These are phyloP conservation scores for Gnetum montanum DNA, from an alignment of 75 land plant genomes.

Conservation along the genomic window DNA sequence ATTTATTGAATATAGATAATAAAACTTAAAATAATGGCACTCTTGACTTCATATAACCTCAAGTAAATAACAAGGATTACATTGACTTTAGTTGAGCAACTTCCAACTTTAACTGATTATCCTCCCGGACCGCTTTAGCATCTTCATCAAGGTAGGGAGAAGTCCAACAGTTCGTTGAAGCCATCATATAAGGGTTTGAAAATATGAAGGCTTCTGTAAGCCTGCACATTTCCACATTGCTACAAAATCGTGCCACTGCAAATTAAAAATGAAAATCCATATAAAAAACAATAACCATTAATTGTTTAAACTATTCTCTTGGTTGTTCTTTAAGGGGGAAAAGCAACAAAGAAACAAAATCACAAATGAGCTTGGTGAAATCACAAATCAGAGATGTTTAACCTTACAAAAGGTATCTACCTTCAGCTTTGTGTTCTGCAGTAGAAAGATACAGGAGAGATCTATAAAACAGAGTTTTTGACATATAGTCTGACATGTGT, in stretches of 20 bases:
- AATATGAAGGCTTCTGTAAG: conserved; percentile 90
- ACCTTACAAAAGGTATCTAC: no score
- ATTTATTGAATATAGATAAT: no score
- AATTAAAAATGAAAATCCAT: no score
- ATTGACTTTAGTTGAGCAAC: conserved; percentile 73
- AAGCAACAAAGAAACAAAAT: no score
- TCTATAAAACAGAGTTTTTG: conserved; percentile 71
- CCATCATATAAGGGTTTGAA: conserved; percentile 81
- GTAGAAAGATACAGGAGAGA: conserved; percentile 73
- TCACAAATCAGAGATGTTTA: no score
- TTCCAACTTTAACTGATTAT: conserved; percentile 72
- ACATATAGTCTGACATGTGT: conserved; percentile 88
- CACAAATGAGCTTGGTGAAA: no score
- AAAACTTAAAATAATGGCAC: no score
- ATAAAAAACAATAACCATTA: no score
- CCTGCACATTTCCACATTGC: conserved; percentile 80
- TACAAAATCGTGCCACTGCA: conserved; percentile 91
- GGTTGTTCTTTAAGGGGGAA: no score
- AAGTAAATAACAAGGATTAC: conserved; percentile 33
- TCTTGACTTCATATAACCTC: no score
- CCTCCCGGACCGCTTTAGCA: conserved; percentile 65
- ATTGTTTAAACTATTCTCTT: no score
- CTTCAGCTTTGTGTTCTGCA: conserved; percentile 54
- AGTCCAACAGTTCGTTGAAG: conserved; percentile 76
- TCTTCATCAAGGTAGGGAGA: conserved; percentile 86